Evolutionary conservation across 2,329 filamentous ascomycete species (phyloP).

Genomic region (Alternaria rosae): DNA sequence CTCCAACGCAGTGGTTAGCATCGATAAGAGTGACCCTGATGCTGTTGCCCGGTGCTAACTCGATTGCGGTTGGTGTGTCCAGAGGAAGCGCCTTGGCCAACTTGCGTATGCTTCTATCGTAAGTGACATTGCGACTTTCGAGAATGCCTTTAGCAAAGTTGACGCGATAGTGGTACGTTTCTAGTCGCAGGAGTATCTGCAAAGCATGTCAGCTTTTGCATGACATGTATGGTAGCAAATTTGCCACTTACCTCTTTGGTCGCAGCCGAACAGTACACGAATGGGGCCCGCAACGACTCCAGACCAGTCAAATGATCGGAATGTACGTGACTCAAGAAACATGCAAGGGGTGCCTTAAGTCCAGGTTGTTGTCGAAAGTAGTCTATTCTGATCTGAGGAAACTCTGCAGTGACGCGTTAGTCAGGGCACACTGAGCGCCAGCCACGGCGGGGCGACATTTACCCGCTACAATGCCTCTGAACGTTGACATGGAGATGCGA

Average conservation of each 20-base stretch:
- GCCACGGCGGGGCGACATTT: conserved; percentile 15
- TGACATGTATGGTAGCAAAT: neutral
- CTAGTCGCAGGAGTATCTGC: conserved; percentile 77
- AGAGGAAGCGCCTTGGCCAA: conserved; percentile 82
- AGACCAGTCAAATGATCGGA: conserved; percentile 87
- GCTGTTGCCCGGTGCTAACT: conserved; percentile 71
- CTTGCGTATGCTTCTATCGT: conserved; percentile 72
- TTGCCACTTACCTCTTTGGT: conserved; percentile 68
- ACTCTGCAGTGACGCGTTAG: conserved; percentile 60
- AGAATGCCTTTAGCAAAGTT: conserved; percentile 81
- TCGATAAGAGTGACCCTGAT: conserved; percentile 86
- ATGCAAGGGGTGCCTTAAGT: conserved; percentile 72
- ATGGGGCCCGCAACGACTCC: conserved; percentile 77
- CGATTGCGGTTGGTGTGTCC: conserved; percentile 78
- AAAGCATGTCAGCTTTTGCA: neutral
- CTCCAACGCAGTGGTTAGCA: conserved; percentile 89
- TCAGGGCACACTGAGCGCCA: too few relatives aligned
- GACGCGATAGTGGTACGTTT: conserved; percentile 79
- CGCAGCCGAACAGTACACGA: conserved; percentile 88
- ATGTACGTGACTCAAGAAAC: conserved; percentile 91
- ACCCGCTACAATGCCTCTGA: conserved; percentile 42
- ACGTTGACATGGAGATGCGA: conserved; percentile 41
- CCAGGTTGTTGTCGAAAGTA: conserved; percentile 72
- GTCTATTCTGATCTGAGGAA: conserved; percentile 83
- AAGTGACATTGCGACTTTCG: conserved; percentile 76